Evolutionary conservation across 2,329 filamentous ascomycete species (phyloP).

Genomic region (Leptosphaerulina australis): DNA sequence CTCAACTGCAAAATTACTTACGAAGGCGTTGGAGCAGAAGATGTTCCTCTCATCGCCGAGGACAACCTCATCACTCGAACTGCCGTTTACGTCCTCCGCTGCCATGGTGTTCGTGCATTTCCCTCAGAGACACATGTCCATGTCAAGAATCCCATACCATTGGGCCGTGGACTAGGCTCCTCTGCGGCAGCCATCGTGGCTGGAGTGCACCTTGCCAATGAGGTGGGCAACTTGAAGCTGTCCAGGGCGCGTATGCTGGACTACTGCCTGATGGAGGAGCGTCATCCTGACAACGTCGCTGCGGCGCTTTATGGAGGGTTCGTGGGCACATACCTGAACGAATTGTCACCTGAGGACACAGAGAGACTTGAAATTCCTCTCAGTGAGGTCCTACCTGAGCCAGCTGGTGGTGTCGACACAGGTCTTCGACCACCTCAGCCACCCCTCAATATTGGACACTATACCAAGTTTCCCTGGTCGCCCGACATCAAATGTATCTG

Average conservation of each 20-base stretch:
- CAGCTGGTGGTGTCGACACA: slow-evolving; percentile 89
- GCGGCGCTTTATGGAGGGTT: slow-evolving; percentile 96
- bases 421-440: slow-evolving; percentile 85
- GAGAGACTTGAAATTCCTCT: slow-evolving; percentile 92
- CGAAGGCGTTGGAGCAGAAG: slow-evolving; percentile 77
- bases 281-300: slow-evolving; percentile 67
- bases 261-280: slow-evolving; percentile 92
- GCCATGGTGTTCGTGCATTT: slow-evolving; percentile 84
- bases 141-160: slow-evolving; percentile 92
- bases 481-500: slow-evolving; percentile 95
- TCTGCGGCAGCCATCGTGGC: slow-evolving; percentile 95
- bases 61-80: slow-evolving; percentile 93
- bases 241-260: slow-evolving; percentile 85
- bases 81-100: slow-evolving; percentile 91
- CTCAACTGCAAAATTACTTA: slow-evolving; percentile 92
- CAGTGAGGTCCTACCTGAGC: slow-evolving; percentile 88
- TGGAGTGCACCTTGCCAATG: slow-evolving; percentile 89
- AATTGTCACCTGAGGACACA: slow-evolving; percentile 85
- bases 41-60: slow-evolving; percentile 83
- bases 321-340: slow-evolving; percentile 94
- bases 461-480: slow-evolving; percentile 94
- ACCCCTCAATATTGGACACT: slow-evolving; percentile 91
- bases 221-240: slow-evolving; percentile 80
- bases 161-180: slow-evolving; percentile 91
- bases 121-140: slow-evolving; percentile 85